A percentile compares a stretch with the other conserved stretches of the same genome.
phyloP scores from a whole-genome alignment of 352 stramenopile species.

The Albugo candida region DNA sequence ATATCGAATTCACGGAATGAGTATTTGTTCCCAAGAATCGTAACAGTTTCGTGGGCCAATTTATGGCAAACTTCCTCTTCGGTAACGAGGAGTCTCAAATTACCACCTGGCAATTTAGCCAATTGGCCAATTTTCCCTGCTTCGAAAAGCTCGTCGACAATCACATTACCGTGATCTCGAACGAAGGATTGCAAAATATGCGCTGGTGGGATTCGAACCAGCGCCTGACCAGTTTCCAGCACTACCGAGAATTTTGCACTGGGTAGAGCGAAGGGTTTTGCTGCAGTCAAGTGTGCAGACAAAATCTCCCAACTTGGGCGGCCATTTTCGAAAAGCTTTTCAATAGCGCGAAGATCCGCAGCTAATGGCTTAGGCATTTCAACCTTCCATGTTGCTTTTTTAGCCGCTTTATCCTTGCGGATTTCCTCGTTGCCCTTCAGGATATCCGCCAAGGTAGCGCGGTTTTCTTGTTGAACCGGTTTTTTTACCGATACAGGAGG shows the following conservation, averaged over 20 bases:
- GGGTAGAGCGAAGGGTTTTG: neutral
- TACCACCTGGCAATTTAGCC: constrained; percentile 1
- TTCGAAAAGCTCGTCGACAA: constrained; percentile 1
- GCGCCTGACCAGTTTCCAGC: neutral
- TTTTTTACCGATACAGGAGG: too few species aligned
- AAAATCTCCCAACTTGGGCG: neutral
- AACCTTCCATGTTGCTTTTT: neutral
- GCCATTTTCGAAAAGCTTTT: constrained; percentile 1
- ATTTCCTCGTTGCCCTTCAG: too few species aligned
- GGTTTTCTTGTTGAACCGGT: too few species aligned
- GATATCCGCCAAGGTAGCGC: too few species aligned
- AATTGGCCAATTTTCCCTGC: neutral
- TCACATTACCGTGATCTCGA: neutral
- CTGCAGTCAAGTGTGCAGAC: neutral
- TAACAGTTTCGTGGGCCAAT: constrained; percentile 2
- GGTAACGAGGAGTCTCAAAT: constrained; percentile 2
- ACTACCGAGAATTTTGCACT: constrained; percentile 1
- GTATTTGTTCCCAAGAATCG: constrained; percentile 1
- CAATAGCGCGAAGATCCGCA: constrained; percentile 4
- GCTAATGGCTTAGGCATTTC: constrained; percentile 4
- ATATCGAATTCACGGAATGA: constrained; percentile 5
- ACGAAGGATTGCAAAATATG: constrained; percentile 3
- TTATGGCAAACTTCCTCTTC: neutral
- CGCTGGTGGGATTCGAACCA: constrained; percentile 1
- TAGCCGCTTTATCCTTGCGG: too few species aligned